Evolutionary conservation across 2,329 filamentous ascomycete genomes (phyloP).

Genomic region (Fusarium illudens): DNA sequence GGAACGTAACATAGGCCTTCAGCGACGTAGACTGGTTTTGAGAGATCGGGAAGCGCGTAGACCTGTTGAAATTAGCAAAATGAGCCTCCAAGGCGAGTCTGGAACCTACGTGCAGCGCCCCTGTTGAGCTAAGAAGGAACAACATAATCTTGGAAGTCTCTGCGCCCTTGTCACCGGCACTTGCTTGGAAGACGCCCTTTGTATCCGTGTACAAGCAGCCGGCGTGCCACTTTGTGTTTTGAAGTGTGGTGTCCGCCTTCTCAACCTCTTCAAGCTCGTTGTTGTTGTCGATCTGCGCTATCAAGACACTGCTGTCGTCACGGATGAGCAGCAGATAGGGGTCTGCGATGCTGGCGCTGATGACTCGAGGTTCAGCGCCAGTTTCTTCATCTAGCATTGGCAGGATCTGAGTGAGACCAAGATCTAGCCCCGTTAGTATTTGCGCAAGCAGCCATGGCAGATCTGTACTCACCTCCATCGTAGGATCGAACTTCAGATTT

Average conservation of each 20-base stretch:
- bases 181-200: constrained; percentile 61
- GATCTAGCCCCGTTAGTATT: constrained; percentile 62
- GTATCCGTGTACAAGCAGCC: constrained; percentile 84
- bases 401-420: constrained; percentile 89
- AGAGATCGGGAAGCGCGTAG: constrained; percentile 78
- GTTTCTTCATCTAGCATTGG: constrained; percentile 93
- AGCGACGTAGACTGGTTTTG: constrained; percentile 75
- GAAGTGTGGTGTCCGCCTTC: constrained; percentile 64
- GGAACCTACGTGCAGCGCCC: constrained; percentile 74
- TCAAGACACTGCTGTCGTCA: constrained; percentile 81
- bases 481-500: constrained; percentile 90
- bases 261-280: constrained; percentile 88
- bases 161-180: constrained; percentile 49
- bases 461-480: constrained; percentile 74
- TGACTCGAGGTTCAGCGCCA: constrained; percentile 78
- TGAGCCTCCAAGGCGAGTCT: neutral
- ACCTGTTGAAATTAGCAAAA: constrained; percentile 59
- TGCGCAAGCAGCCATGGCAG: neutral
- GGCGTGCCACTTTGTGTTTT: constrained; percentile 77
- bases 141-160: constrained; percentile 66
- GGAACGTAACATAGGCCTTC: constrained; percentile 83
- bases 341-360: constrained; percentile 85
- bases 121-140: constrained; percentile 80
- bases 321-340: constrained; percentile 84
- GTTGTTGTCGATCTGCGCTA: constrained; percentile 78